phyloP scores from a whole-genome alignment of 495 filamentous ascomycete species.

The Ramalina intermedia region DNA sequence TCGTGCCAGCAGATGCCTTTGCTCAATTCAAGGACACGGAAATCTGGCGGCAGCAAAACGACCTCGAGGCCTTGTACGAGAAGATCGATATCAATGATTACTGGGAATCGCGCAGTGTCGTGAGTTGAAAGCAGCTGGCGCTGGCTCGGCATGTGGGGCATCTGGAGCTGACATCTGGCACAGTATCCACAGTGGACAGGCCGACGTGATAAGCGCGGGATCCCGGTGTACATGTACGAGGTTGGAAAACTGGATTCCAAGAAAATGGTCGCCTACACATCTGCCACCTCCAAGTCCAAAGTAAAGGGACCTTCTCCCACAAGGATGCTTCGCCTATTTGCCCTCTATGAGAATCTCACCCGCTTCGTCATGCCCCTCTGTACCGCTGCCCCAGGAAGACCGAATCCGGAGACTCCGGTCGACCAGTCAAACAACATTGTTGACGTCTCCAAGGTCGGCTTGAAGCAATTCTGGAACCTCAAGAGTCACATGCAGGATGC shows the following conservation, averaged over 20 bases:
- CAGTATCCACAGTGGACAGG: constrained; percentile 93
- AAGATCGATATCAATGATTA: constrained; percentile 72
- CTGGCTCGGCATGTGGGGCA: background rate
- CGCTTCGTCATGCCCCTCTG: constrained; percentile 74
- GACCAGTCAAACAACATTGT: constrained; percentile 84
- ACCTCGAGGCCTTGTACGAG: constrained; percentile 58
- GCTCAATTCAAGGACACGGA: constrained; percentile 80
- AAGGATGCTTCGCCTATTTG: constrained; percentile 67
- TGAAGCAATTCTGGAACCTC: constrained; percentile 90
- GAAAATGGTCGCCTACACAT: constrained; percentile 58
- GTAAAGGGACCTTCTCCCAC: constrained; percentile 40
- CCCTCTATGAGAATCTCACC: constrained; percentile 80
- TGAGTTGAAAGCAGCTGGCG: constrained; percentile 25
- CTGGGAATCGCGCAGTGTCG: constrained; percentile 60
- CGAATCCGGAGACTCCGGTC: constrained; percentile 58
- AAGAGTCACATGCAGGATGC: constrained; percentile 86
- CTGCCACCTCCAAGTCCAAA: constrained; percentile 35
- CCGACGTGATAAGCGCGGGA: constrained; percentile 70
- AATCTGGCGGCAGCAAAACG: constrained; percentile 68
- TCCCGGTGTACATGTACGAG: constrained; percentile 80
- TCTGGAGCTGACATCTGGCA: background rate
- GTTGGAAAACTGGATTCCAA: constrained; percentile 70
- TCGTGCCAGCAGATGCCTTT: constrained; percentile 37
- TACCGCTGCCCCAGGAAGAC: constrained; percentile 51
- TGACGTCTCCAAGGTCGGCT: constrained; percentile 65